Base-by-base conservation (phyloP, 306 rosid genomes). In the Bauhinia variegata region DNA sequence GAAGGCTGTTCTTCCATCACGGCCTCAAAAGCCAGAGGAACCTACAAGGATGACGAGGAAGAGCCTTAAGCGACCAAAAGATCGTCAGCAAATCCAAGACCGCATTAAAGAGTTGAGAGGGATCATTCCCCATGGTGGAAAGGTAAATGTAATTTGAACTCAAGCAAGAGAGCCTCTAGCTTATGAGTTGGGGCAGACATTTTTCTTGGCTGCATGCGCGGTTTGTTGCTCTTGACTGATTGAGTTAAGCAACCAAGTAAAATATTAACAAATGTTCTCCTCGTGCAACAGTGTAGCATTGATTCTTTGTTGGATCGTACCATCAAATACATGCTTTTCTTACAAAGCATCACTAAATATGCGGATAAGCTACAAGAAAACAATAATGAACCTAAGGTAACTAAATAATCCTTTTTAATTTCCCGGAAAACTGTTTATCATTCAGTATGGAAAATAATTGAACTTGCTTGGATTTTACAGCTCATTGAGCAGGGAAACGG, bases 31-130 rank as follows among this genome's bases (percentile, higher is more conserved):
- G 79, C 54, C 75, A 8, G 89, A 86, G 78, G 90, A 83, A 48
- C 81, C 80, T 8, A 43, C 78, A 68, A 88, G 74, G 79, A 64
- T 63, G 7, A 28, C 61, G 59, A 81, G 68, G 83, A 93, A 88
- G 79, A 83, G 89, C 76, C 91, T 89, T n/a, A 86, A 89, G 82
- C 76, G 98, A 68, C 98, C 98, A 0, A 93, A 93, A 78, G 98
- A 93, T 77, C 89, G 98, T n/a, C 98, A 93, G 73, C 91, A 80
- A 77, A 89, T 93, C 79, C 98, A 93, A 80, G 99, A 93, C 64
- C 87, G 95, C 13, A 67, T 93, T 51, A 84, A 88, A 82, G 96
- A 90, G 81, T 75, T 93, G 83, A 83, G 90, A 74, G 87, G 86
- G 69, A 83, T 90, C 85, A 82, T 93, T 72, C 97, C 99, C 36